phyloP scores from a whole-genome alignment of 2,329 filamentous ascomycete genomes.

The Byssochlamys sp. region DNA sequence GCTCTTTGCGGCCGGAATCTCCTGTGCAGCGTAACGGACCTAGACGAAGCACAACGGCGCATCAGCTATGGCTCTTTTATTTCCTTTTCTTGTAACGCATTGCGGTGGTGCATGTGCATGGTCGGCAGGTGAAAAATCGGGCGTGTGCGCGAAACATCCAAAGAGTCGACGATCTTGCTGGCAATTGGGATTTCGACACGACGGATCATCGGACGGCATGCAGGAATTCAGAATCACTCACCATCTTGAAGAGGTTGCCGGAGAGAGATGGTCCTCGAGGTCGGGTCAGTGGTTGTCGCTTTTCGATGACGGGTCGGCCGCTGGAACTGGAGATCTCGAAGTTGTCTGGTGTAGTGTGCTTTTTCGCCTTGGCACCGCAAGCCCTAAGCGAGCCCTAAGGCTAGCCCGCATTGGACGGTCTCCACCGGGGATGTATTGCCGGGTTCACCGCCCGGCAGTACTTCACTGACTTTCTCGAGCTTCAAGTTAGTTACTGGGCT shows the following conservation, averaged over 20 bases:
- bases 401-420: conserved; percentile 18
- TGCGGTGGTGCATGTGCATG: background rate
- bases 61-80: background rate
- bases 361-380: conserved; percentile 31
- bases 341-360: conserved; percentile 26
- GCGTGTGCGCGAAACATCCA: background rate
- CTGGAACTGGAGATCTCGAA: conserved; percentile 21
- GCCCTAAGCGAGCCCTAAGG: conserved; percentile 36
- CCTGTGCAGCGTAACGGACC: conserved; percentile 93
- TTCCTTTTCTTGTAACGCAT: background rate
- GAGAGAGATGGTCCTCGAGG: conserved; percentile 33
- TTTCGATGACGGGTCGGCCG: conserved; percentile 21
- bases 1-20: conserved; percentile 82
- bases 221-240: conserved; percentile 23
- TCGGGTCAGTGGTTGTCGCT: conserved; percentile 31
- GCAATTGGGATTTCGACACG: background rate
- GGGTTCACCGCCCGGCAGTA: conserved; percentile 13
- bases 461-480: background rate
- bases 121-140: background rate
- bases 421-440: background rate
- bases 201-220: background rate
- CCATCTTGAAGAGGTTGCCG: conserved; percentile 39
- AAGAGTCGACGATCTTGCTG: background rate
- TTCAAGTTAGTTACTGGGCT: background rate
- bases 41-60: conserved; percentile 30